Base-by-base conservation (phyloP, 1,139 yeast species). In the Zygoascus hellenicus region DNA sequence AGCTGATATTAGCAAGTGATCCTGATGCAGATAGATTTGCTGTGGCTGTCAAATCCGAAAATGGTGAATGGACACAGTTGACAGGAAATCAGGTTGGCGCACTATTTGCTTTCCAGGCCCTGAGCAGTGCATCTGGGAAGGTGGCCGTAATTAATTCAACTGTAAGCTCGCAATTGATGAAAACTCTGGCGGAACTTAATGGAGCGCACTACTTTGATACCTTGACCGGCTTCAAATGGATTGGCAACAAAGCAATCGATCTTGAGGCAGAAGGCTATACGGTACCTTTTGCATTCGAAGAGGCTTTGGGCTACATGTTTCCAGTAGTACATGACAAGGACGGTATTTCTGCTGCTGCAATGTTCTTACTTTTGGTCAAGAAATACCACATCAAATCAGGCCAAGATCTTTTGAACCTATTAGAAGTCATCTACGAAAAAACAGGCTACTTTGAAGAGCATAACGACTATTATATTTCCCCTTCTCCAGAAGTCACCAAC, bases 21-120 rank as follows among this genome's bases (percentile, higher is more conserved):
- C 97, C 98, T 0, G 97, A 92, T 66, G 98, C 97, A 1, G 98
- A 92, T 64, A 72, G 98, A 51, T 90, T 90, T 63, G 85, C 80
- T 5, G 84, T 81, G 0, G 81, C 92, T 1, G 80, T 80, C 46
- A 68, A 66, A 45, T 58, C 64, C 19, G 56, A 61, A 5, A 49
- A 57, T 1, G 76, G 73, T 2, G 49, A 61, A 16, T 90, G 96
- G 95, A 69, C 66, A 43, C 97, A 90, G 63, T 67, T 92, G 48
- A 83, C 94, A 0, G 98, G 98, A 3, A 90, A 92, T 66, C 96
- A 90, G 62, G 75, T 92, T 48, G 98, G 97, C 0, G 77, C 80
- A 50, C 66, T 92, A 45, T 88, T 90, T 69, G 96, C 96, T 0
- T 75, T 76, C 56, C 81, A 76, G 58, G 65, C 77, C 9, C 69